These are phyloP conservation scores for Rubia tinctorum DNA, from an alignment of 305 asterid genomes.

Conservation along the genomic window DNA sequence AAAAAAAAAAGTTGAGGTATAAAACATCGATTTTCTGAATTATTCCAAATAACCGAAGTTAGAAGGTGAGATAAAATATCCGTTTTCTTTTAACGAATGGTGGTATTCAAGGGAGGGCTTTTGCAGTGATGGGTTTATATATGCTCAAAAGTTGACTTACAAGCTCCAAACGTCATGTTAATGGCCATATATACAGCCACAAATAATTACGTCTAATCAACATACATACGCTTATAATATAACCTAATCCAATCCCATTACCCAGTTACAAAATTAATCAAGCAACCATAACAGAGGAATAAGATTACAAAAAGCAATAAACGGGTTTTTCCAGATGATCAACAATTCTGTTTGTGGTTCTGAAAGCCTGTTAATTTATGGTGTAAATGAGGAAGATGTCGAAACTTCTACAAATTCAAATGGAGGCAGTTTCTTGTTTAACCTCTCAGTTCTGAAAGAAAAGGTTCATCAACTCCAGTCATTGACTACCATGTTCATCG, in stretches of 20 bases:
- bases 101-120: conserved; percentile 52
- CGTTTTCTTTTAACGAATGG: conserved; percentile 10
- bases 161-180: neutral
- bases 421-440: conserved; percentile 41
- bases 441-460: conserved; percentile 56
- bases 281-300: too few species aligned
- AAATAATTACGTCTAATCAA: neutral
- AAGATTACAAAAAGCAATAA: neutral
- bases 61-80: too few species aligned
- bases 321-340: neutral
- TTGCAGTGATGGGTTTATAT: conserved; percentile 41
- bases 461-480: conserved; percentile 61
- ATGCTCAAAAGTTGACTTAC: conserved; percentile 53
- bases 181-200: neutral
- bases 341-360: conserved; percentile 20
- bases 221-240: neutral
- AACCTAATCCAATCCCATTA: neutral
- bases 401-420: conserved; percentile 21
- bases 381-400: conserved; percentile 21
- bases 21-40: too few species aligned
- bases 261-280: neutral
- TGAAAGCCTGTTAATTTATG: conserved; percentile 33
- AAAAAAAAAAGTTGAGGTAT: too few species aligned
- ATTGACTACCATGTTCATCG: conserved; percentile 38
- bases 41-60: too few species aligned